These are phyloP conservation scores for Colletotrichum lupini DNA, from an alignment of 2,329 filamentous ascomycete species.

Conservation along the genomic window DNA sequence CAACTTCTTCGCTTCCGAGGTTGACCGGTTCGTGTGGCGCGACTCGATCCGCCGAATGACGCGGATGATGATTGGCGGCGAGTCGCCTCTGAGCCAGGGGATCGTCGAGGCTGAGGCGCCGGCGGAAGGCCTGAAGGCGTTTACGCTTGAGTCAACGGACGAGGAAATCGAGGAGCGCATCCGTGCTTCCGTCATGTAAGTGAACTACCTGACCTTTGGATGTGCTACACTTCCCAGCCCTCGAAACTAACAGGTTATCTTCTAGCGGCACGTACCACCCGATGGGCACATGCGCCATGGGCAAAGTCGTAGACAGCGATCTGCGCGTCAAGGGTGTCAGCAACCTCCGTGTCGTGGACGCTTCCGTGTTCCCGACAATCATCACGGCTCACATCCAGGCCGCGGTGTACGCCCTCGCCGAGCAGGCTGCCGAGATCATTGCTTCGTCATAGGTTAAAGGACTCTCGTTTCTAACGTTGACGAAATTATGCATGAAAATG, in stretches of 20 bases:
- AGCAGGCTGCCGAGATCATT: slow-evolving; percentile 70
- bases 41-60: slow-evolving; percentile 41
- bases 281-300: slow-evolving; percentile 44
- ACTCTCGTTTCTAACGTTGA: background rate
- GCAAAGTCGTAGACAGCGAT: slow-evolving; percentile 44
- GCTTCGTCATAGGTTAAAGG: background rate
- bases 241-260: background rate
- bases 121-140: slow-evolving; percentile 38
- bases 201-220: background rate
- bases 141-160: slow-evolving; percentile 40
- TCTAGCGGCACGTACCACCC: slow-evolving; percentile 40
- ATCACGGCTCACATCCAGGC: slow-evolving; percentile 55
- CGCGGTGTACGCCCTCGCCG: slow-evolving; percentile 65
- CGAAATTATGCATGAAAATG: background rate
- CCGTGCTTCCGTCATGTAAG: slow-evolving; percentile 1
- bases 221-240: background rate
- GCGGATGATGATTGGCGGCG: slow-evolving; percentile 35
- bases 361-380: slow-evolving; percentile 48
- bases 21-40: slow-evolving; percentile 44
- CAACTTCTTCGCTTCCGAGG: slow-evolving; percentile 44
- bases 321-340: slow-evolving; percentile 49
- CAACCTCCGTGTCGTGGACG: slow-evolving; percentile 50
- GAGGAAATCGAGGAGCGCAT: slow-evolving; percentile 43
- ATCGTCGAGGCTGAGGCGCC: slow-evolving; percentile 40
- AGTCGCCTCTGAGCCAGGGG: slow-evolving; percentile 31